phyloP scores from a whole-genome alignment of 257 asterid genomes.

The Parsonsia alboflavescens region DNA sequence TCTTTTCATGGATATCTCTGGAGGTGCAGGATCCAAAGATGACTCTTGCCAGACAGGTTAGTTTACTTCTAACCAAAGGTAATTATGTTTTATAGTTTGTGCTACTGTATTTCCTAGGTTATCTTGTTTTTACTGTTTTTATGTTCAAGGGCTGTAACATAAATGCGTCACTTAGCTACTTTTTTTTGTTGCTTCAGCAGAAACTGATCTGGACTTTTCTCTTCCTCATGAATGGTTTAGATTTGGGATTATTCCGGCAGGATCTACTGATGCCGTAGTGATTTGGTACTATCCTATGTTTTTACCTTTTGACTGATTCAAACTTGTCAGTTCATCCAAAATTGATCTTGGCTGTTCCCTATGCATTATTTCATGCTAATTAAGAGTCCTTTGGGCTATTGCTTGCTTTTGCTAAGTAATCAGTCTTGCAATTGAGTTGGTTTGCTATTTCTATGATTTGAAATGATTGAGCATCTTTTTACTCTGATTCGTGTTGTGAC shows the following conservation, averaged over 20 bases:
- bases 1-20: conserved; percentile 28
- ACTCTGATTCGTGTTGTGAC: not conserved
- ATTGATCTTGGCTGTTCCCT: not conserved
- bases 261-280: conserved; percentile 95
- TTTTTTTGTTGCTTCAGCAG: conserved; percentile 36
- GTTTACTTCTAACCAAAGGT: conserved; percentile 17
- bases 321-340: not conserved
- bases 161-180: conserved; percentile 20
- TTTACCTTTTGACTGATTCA: not conserved
- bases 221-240: conserved; percentile 71
- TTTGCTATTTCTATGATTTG: not conserved
- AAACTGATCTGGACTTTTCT: conserved; percentile 46
- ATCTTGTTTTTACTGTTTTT: not conserved
- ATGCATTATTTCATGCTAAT: not conserved
- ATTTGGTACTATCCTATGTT: conserved; percentile 55
- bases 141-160: not conserved
- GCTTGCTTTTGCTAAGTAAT: not conserved
- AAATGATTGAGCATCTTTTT: conserved; percentile 1
- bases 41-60: conserved; percentile 30
- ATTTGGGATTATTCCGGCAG: conserved; percentile 97
- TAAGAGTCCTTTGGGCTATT: not conserved
- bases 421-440: not conserved
- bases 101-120: not conserved
- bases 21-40: conserved; percentile 28
- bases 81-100: conserved; percentile 2